Base-by-base conservation (phyloP, 805 yeast species). In the Candida anglica region DNA sequence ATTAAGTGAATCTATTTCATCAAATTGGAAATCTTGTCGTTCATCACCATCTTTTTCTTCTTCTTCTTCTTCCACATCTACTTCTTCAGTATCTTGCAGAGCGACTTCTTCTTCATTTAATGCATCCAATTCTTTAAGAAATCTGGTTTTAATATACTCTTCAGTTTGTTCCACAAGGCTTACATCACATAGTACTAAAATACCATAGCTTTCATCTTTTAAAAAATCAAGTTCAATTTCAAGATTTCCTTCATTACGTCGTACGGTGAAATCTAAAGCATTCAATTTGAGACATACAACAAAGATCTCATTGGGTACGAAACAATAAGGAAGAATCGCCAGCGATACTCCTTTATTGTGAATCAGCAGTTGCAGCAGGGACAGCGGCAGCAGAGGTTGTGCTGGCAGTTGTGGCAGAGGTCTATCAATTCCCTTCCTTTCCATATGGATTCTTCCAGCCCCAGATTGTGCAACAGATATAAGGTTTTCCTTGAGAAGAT, bases 221-320 rank as follows among this genome's bases (percentile, higher is more conserved):
- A 49, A 30, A 32, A 63, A 62, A 10, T 42, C 48, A 0, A 63
- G 38, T 7, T 32, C 16, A 1, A 56, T 32, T 13, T 46, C 39
- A 20, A 33, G 21, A 8, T 36, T 29, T n/a, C 49, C 38, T 5
- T 43, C 35, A n/a, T n/a, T n/a, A n/a, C n/a, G n/a, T n/a, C n/a
- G n/a, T 2, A 58, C 39, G 1, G 43, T 26, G 25, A 62, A 52
- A 15, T 48, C 43, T 18, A 53, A 39, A 9, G 60, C 32, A 22
- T 42, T 40, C 32, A 66, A 44, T 8, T 38, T 40, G 11, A 61
- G 40, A 19, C 47, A 56, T 6, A 63, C 65, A 11, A 66, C 54
- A 39, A 64, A 65, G 5, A 58, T 43, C 34, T 64, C 68, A 34
- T 52, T n/a, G n/a, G n/a, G n/a, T n/a, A n/a, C n/a, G n/a, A n/a